Percentiles rank a stretch among this genome's conserved stretches.
Evolutionary conservation across 2,329 filamentous ascomycete genomes (phyloP).

Genomic region (Apiospora aurea): DNA sequence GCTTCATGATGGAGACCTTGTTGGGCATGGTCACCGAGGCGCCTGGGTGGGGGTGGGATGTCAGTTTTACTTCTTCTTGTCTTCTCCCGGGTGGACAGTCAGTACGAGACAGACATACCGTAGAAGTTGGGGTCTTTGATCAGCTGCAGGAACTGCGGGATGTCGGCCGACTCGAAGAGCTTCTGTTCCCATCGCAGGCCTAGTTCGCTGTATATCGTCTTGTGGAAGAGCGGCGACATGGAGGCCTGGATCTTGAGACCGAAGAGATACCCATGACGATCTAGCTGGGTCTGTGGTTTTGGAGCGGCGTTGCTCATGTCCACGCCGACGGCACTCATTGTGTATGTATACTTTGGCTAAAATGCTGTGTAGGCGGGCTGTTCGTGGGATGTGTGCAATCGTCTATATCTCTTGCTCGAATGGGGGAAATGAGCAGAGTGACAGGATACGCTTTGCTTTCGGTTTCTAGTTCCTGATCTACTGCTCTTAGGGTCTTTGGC

Average conservation of each 20-base stretch:
- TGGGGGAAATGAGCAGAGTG: no score
- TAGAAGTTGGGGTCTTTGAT: slow-evolving; percentile 66
- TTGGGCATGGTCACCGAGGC: slow-evolving; percentile 84
- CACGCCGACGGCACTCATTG: not conserved
- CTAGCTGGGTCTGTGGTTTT: slow-evolving; percentile 36
- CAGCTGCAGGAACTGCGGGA: slow-evolving; percentile 57
- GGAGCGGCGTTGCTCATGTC: not conserved
- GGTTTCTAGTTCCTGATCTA: not conserved
- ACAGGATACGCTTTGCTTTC: not conserved
- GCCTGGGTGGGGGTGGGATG: slow-evolving; percentile 47
- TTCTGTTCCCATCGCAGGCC: slow-evolving; percentile 59
- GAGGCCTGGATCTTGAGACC: slow-evolving; percentile 63
- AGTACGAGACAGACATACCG: slow-evolving; percentile 50
- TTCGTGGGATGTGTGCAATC: not conserved
- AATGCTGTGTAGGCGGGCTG: not conserved
- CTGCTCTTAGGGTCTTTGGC: not conserved
- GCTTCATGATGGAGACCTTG: slow-evolving; percentile 77
- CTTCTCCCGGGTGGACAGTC: no score
- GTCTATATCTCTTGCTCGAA: not conserved
- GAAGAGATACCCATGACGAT: slow-evolving; percentile 62
- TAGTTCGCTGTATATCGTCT: slow-evolving; percentile 59
- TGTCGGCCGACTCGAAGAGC: slow-evolving; percentile 59
- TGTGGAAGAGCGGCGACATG: slow-evolving; percentile 62
- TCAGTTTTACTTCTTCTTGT: not conserved
- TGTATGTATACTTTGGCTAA: not conserved